phyloP scores from a whole-genome alignment of 1,139 yeast species.

The Wickerhamomyces sp. region DNA sequence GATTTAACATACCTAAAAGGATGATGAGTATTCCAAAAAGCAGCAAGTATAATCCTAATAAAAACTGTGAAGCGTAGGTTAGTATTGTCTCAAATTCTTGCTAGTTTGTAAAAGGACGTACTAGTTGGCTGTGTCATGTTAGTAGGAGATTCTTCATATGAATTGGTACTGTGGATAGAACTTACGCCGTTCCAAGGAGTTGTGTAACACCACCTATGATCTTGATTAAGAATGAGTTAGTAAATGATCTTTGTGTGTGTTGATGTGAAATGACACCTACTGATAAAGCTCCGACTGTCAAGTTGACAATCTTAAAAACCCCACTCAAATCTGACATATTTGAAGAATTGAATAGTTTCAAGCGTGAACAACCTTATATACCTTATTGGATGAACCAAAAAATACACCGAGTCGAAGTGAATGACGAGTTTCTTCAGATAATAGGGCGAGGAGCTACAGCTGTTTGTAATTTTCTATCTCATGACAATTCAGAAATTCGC shows the following conservation, averaged over 20 bases:
- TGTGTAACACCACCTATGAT: slow-evolving; percentile 53
- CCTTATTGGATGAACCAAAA: too few relatives aligned
- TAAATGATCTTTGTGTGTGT: background rate
- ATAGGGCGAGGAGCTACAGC: too few relatives aligned
- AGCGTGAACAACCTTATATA: too few relatives aligned
- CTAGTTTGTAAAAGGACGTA: slow-evolving; percentile 15
- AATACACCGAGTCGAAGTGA: too few relatives aligned
- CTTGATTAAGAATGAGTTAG: slow-evolving; percentile 26
- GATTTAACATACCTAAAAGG: background rate
- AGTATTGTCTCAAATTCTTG: background rate
- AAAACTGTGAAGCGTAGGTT: slow-evolving; percentile 32
- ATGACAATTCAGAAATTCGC: too few relatives aligned
- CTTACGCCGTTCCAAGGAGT: slow-evolving; percentile 29
- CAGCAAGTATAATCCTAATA: slow-evolving; percentile 51
- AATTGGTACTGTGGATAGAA: too few relatives aligned
- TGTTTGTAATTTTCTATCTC: too few relatives aligned
- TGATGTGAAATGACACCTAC: slow-evolving; percentile 35
- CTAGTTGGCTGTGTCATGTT: slow-evolving; percentile 28
- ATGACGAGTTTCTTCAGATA: too few relatives aligned
- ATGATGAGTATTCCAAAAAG: slow-evolving; percentile 39
- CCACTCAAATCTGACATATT: slow-evolving; percentile 24
- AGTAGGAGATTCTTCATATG: background rate
- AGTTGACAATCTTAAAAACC: slow-evolving; percentile 58
- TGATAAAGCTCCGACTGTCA: slow-evolving; percentile 56
- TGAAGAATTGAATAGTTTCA: too few relatives aligned